Evolutionary conservation across 768 basidiomycete species (phyloP).

Genomic region (Flagelloscypha sp.): DNA sequence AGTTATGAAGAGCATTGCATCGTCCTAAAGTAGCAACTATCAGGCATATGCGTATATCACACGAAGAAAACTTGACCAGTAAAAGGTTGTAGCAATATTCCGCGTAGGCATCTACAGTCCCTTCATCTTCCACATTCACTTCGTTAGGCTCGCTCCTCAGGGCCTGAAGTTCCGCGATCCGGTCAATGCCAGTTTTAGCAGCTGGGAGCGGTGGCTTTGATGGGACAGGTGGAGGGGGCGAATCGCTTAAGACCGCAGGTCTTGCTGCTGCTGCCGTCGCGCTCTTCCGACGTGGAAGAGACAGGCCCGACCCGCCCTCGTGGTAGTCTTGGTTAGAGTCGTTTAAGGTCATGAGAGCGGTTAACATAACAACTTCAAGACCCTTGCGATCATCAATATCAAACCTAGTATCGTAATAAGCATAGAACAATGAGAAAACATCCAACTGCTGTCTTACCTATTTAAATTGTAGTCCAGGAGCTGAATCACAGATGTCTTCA

Average conservation of each 20-base stretch:
- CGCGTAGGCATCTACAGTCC: conserved; percentile 57
- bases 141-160: conserved; percentile 67
- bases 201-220: conserved; percentile 60
- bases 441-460: conserved; percentile 32
- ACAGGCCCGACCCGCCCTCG: conserved; percentile 6
- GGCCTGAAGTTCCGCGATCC: conserved; percentile 66
- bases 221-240: too few species aligned
- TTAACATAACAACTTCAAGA: conserved; percentile 73
- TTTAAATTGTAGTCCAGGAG: conserved; percentile 82
- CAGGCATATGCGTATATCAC: not conserved
- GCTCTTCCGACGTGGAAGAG: conserved; percentile 3
- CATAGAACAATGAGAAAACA: not conserved
- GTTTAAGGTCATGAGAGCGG: conserved; percentile 68
- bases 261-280: conserved; percentile 3
- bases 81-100: conserved; percentile 57
- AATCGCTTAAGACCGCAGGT: not conserved
- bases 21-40: conserved; percentile 41
- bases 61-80: conserved; percentile 32
- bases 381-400: conserved; percentile 83
- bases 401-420: conserved; percentile 39
- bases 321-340: conserved; percentile 57
- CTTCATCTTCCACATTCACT: conserved; percentile 61
- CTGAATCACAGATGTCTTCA: conserved; percentile 61
- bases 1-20: conserved; percentile 74
- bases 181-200: conserved; percentile 57